phyloP scores from a whole-genome alignment of 2,329 filamentous ascomycete species.

The Diaporthe citri region DNA sequence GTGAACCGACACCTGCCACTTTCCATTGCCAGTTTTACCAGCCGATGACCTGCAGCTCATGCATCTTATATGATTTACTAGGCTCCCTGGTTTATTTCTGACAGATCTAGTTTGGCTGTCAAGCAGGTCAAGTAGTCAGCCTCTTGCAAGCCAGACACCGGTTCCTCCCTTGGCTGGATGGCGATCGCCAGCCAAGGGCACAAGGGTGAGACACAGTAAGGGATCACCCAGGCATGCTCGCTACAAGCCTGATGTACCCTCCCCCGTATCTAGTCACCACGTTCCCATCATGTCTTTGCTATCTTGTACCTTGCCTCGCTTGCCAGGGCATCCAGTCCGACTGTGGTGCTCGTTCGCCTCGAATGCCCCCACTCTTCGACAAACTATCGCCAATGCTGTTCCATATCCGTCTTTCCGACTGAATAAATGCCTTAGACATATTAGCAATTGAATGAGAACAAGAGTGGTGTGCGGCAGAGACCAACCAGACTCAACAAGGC shows the following conservation, averaged over 20 bases:
- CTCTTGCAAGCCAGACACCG: background rate
- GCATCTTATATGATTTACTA: background rate
- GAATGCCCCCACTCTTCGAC: background rate
- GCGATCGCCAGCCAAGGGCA: background rate
- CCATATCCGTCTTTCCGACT: background rate
- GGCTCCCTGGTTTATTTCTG: background rate
- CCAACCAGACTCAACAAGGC: background rate
- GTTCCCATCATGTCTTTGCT: background rate
- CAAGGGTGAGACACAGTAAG: conserved; percentile 11
- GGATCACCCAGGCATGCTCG: too few species aligned
- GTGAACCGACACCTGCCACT: background rate
- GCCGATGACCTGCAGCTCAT: background rate
- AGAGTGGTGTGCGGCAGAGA: too few species aligned
- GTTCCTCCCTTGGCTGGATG: background rate
- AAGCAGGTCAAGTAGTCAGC: background rate
- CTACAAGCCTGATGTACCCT: background rate
- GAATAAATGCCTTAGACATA: background rate
- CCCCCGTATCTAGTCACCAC: background rate
- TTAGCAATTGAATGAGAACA: background rate
- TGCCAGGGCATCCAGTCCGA: background rate
- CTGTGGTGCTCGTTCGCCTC: background rate
- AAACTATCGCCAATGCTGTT: background rate
- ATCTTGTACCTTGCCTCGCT: background rate
- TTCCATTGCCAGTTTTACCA: background rate
- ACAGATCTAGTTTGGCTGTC: background rate